Conservation (phyloP, 1,284 basidiomycete genomes). For the Naganishia sp. region DNA sequence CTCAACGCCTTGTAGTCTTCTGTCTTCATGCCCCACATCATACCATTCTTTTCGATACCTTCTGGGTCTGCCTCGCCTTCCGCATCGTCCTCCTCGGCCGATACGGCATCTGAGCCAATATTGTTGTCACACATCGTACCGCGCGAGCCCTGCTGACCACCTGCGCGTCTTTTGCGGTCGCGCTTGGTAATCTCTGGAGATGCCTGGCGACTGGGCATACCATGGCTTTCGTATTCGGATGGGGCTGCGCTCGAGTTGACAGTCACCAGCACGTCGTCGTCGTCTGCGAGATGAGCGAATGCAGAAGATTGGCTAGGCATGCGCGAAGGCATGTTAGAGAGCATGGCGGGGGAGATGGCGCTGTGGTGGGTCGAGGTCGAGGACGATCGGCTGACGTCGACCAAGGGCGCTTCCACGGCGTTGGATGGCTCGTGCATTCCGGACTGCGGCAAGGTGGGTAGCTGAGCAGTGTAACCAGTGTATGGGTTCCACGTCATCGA, state of each 20-base stretch:
- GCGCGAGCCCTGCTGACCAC: not conserved
- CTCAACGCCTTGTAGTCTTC: conserved; percentile 50
- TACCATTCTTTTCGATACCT: conserved; percentile 53
- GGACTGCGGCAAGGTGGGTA: not conserved
- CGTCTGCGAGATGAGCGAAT: conserved; percentile 11
- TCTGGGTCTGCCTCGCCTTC: conserved; percentile 44
- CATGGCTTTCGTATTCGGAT: conserved; percentile 17
- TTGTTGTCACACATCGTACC: not conserved
- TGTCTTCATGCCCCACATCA: conserved; percentile 56
- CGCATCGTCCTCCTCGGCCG: conserved; percentile 40
- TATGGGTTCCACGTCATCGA: not conserved
- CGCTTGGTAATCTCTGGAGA: conserved; percentile 4
- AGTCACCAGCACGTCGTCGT: conserved; percentile 10
- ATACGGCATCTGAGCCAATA: conserved; percentile 8
- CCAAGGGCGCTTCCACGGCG: not conserved
- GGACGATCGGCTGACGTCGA: conserved; percentile 10
- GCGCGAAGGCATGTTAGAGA: conserved; percentile 20
- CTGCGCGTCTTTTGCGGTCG: conserved; percentile 2
- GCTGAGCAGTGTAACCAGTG: not conserved
- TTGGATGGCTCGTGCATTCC: not conserved
- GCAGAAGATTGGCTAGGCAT: conserved; percentile 7
- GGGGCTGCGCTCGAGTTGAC: conserved; percentile 18
- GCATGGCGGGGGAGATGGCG: conserved; percentile 32
- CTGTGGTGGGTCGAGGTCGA: conserved; percentile 25
- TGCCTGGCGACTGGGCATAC: conserved; percentile 4